A percentile compares a stretch with the other conserved stretches of the same genome.
Conservation (phyloP, 2,329 filamentous ascomycete species). For the Byssoonygena ceratinophila region DNA sequence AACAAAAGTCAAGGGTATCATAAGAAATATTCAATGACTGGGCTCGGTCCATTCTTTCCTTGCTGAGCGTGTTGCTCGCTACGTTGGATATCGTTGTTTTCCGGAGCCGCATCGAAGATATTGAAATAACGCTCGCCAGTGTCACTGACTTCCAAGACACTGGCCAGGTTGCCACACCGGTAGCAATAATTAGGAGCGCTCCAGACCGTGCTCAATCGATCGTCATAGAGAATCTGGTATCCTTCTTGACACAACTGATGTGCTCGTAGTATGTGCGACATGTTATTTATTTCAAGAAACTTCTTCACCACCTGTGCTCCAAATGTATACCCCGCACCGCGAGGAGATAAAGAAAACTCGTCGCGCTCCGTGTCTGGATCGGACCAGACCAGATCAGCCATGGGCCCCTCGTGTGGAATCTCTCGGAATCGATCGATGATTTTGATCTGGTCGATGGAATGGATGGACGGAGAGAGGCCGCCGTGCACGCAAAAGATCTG, state of each 20-base stretch:
- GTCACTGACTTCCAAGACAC: constrained; percentile 90
- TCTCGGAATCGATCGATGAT: constrained; percentile 98
- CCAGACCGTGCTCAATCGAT: constrained; percentile 91
- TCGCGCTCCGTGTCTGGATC: constrained; percentile 95
- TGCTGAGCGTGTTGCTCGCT: constrained; percentile 63
- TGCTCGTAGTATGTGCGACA: constrained; percentile 95
- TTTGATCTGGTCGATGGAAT: constrained; percentile 98
- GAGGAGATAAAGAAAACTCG: constrained; percentile 87
- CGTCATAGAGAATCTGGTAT: constrained; percentile 93
- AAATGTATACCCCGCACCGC: constrained; percentile 94
- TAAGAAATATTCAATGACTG: constrained; percentile 61
- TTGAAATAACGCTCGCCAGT: constrained; percentile 92
- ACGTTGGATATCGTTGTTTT: constrained; percentile 76
- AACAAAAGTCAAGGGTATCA: constrained; percentile 30
- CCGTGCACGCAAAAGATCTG: constrained; percentile 99
- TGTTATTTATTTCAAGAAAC: constrained; percentile 91
- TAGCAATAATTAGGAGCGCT: constrained; percentile 96
- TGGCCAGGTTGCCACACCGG: constrained; percentile 91
- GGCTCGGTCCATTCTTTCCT: constrained; percentile 58
- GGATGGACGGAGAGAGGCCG: constrained; percentile 79
- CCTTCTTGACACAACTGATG: constrained; percentile 98
- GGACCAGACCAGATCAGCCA: constrained; percentile 99
- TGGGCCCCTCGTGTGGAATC: constrained; percentile 95
- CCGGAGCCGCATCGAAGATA: constrained; percentile 90
- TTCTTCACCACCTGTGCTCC: constrained; percentile 97